A percentile compares a stretch with the other conserved stretches of the same genome.
phyloP scores from a whole-genome alignment of 2,329 filamentous ascomycete genomes.

The Sporothrix brunneoviolacea region DNA sequence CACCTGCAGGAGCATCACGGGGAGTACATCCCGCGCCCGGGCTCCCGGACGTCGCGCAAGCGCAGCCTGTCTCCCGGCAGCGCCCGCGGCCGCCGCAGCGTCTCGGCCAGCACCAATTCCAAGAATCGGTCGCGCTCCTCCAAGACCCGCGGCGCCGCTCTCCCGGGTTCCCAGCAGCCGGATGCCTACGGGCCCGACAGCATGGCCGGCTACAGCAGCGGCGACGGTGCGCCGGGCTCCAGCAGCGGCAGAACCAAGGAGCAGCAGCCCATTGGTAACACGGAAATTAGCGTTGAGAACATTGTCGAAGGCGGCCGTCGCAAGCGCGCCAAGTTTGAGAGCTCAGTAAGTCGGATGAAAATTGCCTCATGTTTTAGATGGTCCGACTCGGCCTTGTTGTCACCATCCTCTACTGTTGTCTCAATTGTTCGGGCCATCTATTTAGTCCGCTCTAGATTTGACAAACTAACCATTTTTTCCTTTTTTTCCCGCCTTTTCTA shows the following conservation, averaged over 20 bases:
- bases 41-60: constrained; percentile 63
- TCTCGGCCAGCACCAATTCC: constrained; percentile 55
- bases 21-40: constrained; percentile 59
- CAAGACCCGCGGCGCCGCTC: constrained; percentile 54
- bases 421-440: too few relatives aligned
- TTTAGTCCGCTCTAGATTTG: too few relatives aligned
- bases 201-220: constrained; percentile 75
- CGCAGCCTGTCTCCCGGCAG: constrained; percentile 71
- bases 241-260: constrained; percentile 74
- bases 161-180: constrained; percentile 34
- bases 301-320: constrained; percentile 95
- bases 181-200: constrained; percentile 54
- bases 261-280: constrained; percentile 67
- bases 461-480: constrained; percentile 7
- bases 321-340: constrained; percentile 92
- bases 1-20: constrained; percentile 37
- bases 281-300: constrained; percentile 96
- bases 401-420: too few relatives aligned
- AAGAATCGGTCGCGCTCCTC: constrained; percentile 62
- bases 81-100: constrained; percentile 67
- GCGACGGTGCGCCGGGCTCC: constrained; percentile 72
- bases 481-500: constrained; percentile 37
- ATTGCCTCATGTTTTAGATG: constrained; percentile 12
- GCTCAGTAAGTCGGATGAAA: constrained; percentile 66
- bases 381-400: constrained; percentile 12